These are phyloP conservation scores for Acidomyces sp. DNA, from an alignment of 495 filamentous ascomycete genomes.

Conservation along the genomic window DNA sequence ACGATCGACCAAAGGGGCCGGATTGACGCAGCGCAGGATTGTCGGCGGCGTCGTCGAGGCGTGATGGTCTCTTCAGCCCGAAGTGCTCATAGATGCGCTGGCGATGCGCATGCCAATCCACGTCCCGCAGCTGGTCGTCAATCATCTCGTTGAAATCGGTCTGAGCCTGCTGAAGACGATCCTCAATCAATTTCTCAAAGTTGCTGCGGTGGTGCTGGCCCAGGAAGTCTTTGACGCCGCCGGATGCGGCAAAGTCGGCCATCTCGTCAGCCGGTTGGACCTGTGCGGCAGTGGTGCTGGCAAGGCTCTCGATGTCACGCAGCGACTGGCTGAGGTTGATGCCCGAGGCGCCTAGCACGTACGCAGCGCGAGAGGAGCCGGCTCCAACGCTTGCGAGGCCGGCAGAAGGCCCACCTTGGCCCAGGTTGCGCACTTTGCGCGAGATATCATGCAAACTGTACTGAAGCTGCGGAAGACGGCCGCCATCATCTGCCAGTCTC, in stretches of 20 bases:
- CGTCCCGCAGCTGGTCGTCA: conserved; percentile 72
- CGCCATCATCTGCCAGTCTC: conserved; percentile 34
- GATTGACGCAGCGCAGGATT: conserved; percentile 15
- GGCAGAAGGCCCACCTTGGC: conserved; percentile 36
- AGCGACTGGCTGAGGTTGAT: conserved; percentile 65
- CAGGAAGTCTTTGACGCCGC: conserved; percentile 16
- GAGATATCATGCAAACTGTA: conserved; percentile 78
- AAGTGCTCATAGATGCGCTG: conserved; percentile 92
- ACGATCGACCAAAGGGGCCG: conserved; percentile 49
- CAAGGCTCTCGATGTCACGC: conserved; percentile 51
- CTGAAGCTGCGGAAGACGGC: conserved; percentile 54
- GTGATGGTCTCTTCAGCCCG: conserved; percentile 49
- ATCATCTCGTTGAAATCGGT: conserved; percentile 84
- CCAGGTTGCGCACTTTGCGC: conserved; percentile 67
- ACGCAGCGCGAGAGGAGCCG: conserved; percentile 61
- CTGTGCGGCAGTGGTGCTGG: conserved; percentile 35
- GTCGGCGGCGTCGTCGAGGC: conserved; percentile 27
- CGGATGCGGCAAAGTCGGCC: not conserved
- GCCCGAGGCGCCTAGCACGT: conserved; percentile 80
- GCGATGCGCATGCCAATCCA: conserved; percentile 91
- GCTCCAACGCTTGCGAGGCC: conserved; percentile 32
- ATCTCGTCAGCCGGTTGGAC: conserved; percentile 23
- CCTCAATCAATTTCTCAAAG: conserved; percentile 14
- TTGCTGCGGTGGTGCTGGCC: conserved; percentile 9
- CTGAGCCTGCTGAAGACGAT: conserved; percentile 44